Percentiles rank a stretch among this genome's conserved stretches.
phyloP scores from a whole-genome alignment of 371 early-diverging fungal genomes.

The Nematocida major region DNA sequence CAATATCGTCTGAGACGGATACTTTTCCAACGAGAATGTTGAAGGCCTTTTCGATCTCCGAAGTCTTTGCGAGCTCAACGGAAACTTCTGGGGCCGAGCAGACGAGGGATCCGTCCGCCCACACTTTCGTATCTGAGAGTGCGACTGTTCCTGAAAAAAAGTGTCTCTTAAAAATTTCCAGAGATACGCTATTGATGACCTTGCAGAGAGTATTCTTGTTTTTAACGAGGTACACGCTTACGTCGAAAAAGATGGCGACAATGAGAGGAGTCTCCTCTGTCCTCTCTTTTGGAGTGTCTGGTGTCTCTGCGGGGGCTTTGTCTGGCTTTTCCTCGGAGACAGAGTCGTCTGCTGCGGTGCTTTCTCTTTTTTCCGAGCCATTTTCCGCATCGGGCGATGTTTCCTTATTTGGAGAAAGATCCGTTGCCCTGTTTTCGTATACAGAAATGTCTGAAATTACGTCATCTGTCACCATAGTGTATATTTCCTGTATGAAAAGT shows the following conservation, averaged over 20 bases:
- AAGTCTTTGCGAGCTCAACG: slow-evolving; percentile 2
- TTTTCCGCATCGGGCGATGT: background rate
- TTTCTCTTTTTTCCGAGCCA: background rate
- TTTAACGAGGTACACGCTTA: background rate
- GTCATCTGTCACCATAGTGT: slow-evolving; percentile 4
- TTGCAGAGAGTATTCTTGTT: background rate
- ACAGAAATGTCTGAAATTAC: background rate
- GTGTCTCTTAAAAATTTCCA: background rate
- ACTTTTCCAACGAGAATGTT: background rate
- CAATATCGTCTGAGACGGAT: background rate
- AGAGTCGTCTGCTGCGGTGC: background rate
- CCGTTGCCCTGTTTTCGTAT: no score
- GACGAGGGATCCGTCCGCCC: background rate
- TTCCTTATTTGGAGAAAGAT: background rate
- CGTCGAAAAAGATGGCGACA: no score
- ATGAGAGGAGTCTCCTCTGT: no score
- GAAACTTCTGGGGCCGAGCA: background rate
- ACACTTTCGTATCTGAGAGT: background rate
- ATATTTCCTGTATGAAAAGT: slow-evolving; percentile 25
- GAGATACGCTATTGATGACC: background rate
- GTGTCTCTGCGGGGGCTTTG: background rate
- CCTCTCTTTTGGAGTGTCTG: no score
- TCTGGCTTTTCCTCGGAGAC: background rate
- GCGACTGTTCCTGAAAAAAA: background rate
- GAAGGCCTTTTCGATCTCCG: background rate